A percentile compares a stretch with the other conserved stretches of the same genome.
phyloP scores from a whole-genome alignment of 2,329 filamentous ascomycete genomes.

The Botrytis elliptica region DNA sequence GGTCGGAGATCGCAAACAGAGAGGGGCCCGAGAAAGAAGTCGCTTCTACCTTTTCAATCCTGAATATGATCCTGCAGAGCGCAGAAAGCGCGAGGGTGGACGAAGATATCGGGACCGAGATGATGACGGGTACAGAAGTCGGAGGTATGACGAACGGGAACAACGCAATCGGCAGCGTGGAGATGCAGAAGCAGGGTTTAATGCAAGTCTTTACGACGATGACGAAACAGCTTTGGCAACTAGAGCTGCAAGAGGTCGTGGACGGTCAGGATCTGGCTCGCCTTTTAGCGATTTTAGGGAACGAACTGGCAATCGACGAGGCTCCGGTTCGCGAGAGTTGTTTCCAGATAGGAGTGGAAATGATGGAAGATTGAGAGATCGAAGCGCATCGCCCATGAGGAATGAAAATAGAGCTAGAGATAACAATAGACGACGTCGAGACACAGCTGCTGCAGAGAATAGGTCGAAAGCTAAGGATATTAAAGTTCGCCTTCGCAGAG shows the following conservation, averaged over 20 bases:
- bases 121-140: slow-evolving; percentile 44
- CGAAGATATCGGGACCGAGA: slow-evolving; percentile 63
- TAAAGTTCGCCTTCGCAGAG: slow-evolving; percentile 39
- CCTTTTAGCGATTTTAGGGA: slow-evolving; percentile 38
- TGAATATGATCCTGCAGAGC: slow-evolving; percentile 79
- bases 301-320: slow-evolving; percentile 11
- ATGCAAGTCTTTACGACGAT: slow-evolving; percentile 83
- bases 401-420: slow-evolving; percentile 41
- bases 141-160: slow-evolving; percentile 46
- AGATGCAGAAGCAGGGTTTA: slow-evolving; percentile 58
- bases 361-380: slow-evolving; percentile 38
- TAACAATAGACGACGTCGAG: slow-evolving; percentile 37
- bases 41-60: slow-evolving; percentile 92
- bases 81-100: slow-evolving; percentile 56
- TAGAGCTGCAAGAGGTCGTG: slow-evolving; percentile 37
- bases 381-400: slow-evolving; percentile 39
- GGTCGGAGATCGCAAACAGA: slow-evolving; percentile 74
- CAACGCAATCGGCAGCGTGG: slow-evolving; percentile 45
- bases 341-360: slow-evolving; percentile 48
- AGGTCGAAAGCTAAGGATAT: slow-evolving; percentile 47
- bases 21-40: slow-evolving; percentile 75
- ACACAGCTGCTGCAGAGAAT: slow-evolving; percentile 40
- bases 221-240: slow-evolving; percentile 44
- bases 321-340: slow-evolving; percentile 53
- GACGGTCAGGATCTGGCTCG: slow-evolving; percentile 36